Evolutionary conservation across 2,329 filamentous ascomycete genomes (phyloP).

Genomic region (Dothideomycetidae sp.): DNA sequence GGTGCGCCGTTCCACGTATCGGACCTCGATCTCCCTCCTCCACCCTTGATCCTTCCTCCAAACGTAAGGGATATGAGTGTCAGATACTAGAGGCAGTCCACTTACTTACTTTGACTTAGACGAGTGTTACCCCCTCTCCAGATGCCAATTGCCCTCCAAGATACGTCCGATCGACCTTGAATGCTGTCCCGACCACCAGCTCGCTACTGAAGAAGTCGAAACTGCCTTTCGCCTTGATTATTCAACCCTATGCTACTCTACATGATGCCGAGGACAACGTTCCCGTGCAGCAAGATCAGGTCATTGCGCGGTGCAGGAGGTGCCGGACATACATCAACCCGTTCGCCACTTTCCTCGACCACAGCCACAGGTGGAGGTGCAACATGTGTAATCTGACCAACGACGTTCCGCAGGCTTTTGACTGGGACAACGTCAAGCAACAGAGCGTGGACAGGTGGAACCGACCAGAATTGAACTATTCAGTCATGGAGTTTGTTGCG

Average conservation of each 20-base stretch:
- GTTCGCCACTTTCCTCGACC: conserved; percentile 89
- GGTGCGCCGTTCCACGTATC: conserved; percentile 88
- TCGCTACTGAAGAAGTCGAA: conserved; percentile 93
- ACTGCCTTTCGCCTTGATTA: conserved; percentile 85
- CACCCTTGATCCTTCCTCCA: conserved; percentile 75
- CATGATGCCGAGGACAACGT: conserved; percentile 87
- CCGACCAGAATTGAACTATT: conserved; percentile 80
- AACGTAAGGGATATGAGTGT: conserved; percentile 51
- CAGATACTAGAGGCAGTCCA: neutral
- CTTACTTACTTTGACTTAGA: conserved; percentile 33
- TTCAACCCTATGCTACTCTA: conserved; percentile 85
- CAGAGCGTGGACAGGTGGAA: conserved; percentile 88
- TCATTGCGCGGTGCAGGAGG: conserved; percentile 89
- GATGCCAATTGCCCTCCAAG: conserved; percentile 83
- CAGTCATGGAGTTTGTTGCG: conserved; percentile 94
- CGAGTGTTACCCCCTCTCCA: conserved; percentile 80
- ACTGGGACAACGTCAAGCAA: conserved; percentile 89
- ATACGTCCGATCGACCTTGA: conserved; percentile 89
- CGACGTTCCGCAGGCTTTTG: conserved; percentile 96
- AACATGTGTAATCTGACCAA: conserved; percentile 99
- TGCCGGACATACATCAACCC: conserved; percentile 97
- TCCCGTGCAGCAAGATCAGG: conserved; percentile 87
- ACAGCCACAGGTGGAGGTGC: conserved; percentile 95
- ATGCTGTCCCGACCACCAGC: conserved; percentile 82
- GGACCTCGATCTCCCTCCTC: conserved; percentile 81